Evolutionary conservation across 2,329 filamentous ascomycete genomes (phyloP), one percentile per base, ranked within the genome.

Genomic region (Epichloe amarillans): DNA sequence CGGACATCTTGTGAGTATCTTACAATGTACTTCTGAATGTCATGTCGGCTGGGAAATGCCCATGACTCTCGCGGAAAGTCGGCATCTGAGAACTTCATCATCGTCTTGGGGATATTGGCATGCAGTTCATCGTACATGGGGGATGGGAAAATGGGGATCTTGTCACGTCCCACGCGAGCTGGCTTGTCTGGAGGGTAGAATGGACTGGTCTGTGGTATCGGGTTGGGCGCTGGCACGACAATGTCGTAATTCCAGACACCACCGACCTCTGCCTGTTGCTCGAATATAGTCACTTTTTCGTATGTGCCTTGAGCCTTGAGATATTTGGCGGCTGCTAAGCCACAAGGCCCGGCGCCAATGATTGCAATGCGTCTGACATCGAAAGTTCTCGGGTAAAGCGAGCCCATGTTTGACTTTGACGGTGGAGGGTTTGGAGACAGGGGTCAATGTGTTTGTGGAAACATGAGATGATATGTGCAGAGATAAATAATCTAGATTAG

Each of bases 191-290:
- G 72, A 23, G 78, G 74, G 43, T 75, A 74, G 59, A 77, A 77
- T 26, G 80, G 76, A 58, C 78, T 76, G n/a, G 80, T 80, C 62
- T 89, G 84, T 7, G 89, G 88, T 38, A 91, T 70, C 36, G 57
- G 74, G 57, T 61, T 75, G 53, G 62, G 70, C 57, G 58, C 75
- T 54, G 63, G 72, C 50, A 65, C 74, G 53, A 64, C 66, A 30
- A 72, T 69, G 55, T 76, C 82, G 65, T 94, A 89, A 60, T 88
- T 84, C 91, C 91, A 97, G 10, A 93, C 79, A 2, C 93, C 91
- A 52, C 89, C 91, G 6, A 85, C 77, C 46, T 79, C 75, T 43
- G 75, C 71, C 56, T 88, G 82, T 66, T 95, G 88, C 66, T 97
- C 93, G 60, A 86, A 94, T 39, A 96, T 67, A 53, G 82, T 78